Evolutionary conservation across 768 basidiomycete genomes (phyloP), one percentile per base, ranked within the genome.

Genomic region (Suillus alpinus): DNA sequence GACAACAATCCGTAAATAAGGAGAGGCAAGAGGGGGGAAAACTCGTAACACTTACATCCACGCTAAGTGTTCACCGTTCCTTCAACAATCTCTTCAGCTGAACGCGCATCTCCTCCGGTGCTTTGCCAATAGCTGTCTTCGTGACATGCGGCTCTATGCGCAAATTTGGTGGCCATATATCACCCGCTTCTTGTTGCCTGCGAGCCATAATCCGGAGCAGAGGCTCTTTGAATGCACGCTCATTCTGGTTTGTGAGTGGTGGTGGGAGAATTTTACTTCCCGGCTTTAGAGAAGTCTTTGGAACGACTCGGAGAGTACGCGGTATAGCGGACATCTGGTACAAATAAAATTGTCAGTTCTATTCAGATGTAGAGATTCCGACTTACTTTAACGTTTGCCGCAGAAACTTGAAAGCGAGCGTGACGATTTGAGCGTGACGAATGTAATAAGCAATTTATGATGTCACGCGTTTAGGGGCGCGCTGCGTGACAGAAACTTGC

Each of bases 111-210:
- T 75, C 75, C 34, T 71, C 72, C 20, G 75, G 75, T 0, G 80
- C 76, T 26, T 76, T 75, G 41, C 73, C 73, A 52, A 81, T 79
- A 18, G 69, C 73, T 44, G 69, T 71, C 66, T 71, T 77, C 40
- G 71, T 72, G 51, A 81, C 63, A 46, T 77, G 61, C 1, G 81
- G 78, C 65, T 85, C 83, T 43, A 84, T 78, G 40, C 83, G 80
- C 50, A 84, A 72, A 57, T 84, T 84, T 31, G 69, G 62, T 2
- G 83, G 83, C 72, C 77, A 84, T n/a, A 64, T 63, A 10, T 68
- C 68, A 4, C 78, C 80, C 0, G 75, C 70, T 32, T 73, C 73
- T 26, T 68, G 65, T 66, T 81, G 76, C 32, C 75, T 75, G 58
- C 76, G 72, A 59, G 74, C 70, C 44, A 85, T 76, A 18, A 75